Percentiles rank a stretch among this genome's conserved stretches.
These are phyloP conservation scores for Coelastrella sp. DNA, from an alignment of 139 green algal species.

Conservation along the genomic window DNA sequence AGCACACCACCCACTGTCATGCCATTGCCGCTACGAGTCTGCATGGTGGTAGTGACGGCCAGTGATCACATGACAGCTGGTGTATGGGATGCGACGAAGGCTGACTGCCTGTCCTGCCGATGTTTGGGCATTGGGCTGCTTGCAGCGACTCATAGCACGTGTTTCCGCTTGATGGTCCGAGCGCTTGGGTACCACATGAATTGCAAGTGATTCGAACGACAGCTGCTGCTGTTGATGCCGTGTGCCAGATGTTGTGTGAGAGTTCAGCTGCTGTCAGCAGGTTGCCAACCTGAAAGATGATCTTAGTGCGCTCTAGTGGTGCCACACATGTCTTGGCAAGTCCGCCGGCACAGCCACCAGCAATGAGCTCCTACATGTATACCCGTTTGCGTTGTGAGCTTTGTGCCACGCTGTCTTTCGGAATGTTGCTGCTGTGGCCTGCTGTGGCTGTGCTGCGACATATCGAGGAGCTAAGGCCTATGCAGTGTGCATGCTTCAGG, in stretches of 20 bases:
- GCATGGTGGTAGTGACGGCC: neutral
- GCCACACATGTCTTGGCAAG: slow-evolving; percentile 86
- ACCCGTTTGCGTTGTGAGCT: too few species aligned
- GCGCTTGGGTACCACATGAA: too few species aligned
- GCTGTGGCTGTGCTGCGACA: too few species aligned
- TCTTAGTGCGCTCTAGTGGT: slow-evolving; percentile 90
- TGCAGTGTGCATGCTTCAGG: neutral
- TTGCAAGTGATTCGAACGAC: neutral
- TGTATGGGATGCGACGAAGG: too few species aligned
- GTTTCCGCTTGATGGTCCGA: too few species aligned
- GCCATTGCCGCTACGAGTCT: slow-evolving; percentile 67
- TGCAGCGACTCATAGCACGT: neutral
- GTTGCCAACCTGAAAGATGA: slow-evolving; percentile 84
- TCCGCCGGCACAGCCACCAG: slow-evolving; percentile 83
- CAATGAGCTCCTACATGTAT: slow-evolving; percentile 80
- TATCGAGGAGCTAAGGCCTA: too few species aligned
- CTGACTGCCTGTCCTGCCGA: too few species aligned
- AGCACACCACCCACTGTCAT: slow-evolving; percentile 69
- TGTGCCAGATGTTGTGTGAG: neutral
- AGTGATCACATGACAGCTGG: too few species aligned
- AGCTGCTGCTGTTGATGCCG: neutral
- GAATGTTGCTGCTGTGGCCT: too few species aligned
- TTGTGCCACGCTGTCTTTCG: too few species aligned
- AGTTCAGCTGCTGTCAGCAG: neutral
- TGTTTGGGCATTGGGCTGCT: neutral